Base-by-base conservation (phyloP, 1,284 basidiomycete species). In the Apiotrichum gracile region DNA sequence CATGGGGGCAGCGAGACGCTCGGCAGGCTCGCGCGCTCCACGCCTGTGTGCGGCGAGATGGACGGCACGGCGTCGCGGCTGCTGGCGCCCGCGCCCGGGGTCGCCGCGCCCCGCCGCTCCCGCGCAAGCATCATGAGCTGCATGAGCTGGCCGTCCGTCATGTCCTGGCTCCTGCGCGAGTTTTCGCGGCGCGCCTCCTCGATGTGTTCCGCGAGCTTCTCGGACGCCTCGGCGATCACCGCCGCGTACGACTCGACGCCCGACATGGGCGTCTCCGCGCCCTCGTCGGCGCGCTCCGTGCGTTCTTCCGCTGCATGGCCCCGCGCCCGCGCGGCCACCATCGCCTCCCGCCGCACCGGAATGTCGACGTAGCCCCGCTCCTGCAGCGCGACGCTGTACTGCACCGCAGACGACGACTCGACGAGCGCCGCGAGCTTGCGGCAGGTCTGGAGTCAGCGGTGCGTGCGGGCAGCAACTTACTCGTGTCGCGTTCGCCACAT, bases 301-400 rank as follows among this genome's bases (percentile, higher is more conserved):
- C 17, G 2, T 35, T 7, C 34, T 35, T 7, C 7, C 37, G 19
- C 14, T 22, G 37, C 26, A 31, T 38, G 8, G n/a, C 16, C 39
- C 4, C 35, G 16, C 19, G 13, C 33, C 12, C 31, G 34, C 7
- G 26, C 27, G 8, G 26, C 26, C 2, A 21, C 21, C 5, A 29
- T 17, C 4, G 34, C 24, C 49, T 38, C 44, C 8, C 35, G 47
- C 33, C 51, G 45, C 4, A 37, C 54, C 10, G 63, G 61, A 1
- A 67, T 53, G 45, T 70, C 63, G 26, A 70, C 48, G 47, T 69
- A 63, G 2, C 52, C 61, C 5, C 57, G 47, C 2, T 62, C 66
- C 2, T 57, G 27, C 4, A 69, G 58, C 3, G 55, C 52, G 35
- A 60, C 59, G 13, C 59, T 55, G 49, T 70, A 70, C 41, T 62